These are phyloP conservation scores for Globomyces pollinis-pini DNA, from an alignment of 192 early-diverging fungal genomes.

Conservation along the genomic window DNA sequence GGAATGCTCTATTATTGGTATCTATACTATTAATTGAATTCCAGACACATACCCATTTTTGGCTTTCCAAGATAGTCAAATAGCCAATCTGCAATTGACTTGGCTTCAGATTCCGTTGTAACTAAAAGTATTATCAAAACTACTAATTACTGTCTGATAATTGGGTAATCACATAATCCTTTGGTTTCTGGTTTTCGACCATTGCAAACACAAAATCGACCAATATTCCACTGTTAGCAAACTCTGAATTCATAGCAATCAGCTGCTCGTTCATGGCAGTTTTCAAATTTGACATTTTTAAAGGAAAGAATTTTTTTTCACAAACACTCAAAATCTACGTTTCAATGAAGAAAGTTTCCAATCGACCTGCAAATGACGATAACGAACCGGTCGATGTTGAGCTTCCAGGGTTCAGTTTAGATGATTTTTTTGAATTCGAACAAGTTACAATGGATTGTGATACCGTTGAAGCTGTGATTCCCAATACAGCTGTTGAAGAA, in stretches of 20 bases:
- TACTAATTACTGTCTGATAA: neutral
- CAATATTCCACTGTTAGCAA: conserved; percentile 3
- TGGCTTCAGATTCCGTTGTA: conserved; percentile 4
- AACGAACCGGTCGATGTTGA: neutral
- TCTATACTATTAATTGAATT: neutral
- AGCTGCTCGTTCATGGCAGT: neutral
- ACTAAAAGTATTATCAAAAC: neutral
- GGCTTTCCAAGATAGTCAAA: neutral
- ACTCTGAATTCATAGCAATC: neutral
- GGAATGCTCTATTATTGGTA: neutral
- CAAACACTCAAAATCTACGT: neutral
- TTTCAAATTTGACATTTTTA: too few species aligned
- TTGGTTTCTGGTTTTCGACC: conserved; percentile 15
- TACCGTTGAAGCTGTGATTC: too few species aligned
- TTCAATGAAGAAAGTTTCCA: neutral
- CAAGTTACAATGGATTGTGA: too few species aligned
- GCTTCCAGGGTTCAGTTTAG: neutral
- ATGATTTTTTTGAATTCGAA: too few species aligned
- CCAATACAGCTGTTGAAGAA: too few species aligned
- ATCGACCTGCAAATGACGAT: neutral
- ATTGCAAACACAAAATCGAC: conserved; percentile 9
- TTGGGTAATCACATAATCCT: conserved; percentile 6
- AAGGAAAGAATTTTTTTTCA: too few species aligned
- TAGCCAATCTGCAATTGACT: conserved; percentile 6
- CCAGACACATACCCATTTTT: neutral